Percentiles rank a stretch among this genome's conserved stretches.
Conservation (phyloP, 2,329 filamentous ascomycete species). For the Lachnellula occidentalis region DNA sequence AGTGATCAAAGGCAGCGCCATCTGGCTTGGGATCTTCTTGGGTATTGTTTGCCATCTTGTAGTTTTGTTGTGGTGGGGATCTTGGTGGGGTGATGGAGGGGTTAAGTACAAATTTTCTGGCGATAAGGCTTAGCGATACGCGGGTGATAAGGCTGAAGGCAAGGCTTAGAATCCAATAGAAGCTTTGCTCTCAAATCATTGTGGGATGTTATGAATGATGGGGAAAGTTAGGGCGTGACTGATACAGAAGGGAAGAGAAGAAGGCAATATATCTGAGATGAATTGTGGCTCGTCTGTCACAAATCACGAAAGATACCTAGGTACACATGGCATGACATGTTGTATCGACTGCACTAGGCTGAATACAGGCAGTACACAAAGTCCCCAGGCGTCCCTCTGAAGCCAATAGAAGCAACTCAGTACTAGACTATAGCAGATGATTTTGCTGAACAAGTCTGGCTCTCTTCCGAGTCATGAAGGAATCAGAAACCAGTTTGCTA, state of each 20-base stretch:
- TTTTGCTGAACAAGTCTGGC: too few relatives aligned
- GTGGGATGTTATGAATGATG: too few relatives aligned
- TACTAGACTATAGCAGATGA: too few relatives aligned
- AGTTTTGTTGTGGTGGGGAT: conserved; percentile 4
- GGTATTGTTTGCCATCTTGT: conserved; percentile 39
- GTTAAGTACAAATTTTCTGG: conserved; percentile 8
- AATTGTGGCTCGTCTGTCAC: too few relatives aligned
- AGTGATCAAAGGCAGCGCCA: conserved; percentile 44
- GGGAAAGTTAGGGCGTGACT: too few relatives aligned
- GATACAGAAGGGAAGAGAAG: too few relatives aligned
- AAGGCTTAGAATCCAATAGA: neutral
- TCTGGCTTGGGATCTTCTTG: conserved; percentile 35
- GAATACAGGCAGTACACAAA: neutral
- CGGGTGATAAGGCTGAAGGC: neutral
- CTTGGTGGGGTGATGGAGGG: conserved; percentile 21
- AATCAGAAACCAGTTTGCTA: too few relatives aligned
- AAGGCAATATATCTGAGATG: too few relatives aligned
- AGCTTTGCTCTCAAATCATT: neutral
- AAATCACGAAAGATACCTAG: too few relatives aligned
- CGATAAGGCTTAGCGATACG: neutral
- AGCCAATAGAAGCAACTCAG: too few relatives aligned
- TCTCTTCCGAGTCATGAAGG: too few relatives aligned
- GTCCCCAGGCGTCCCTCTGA: neutral
- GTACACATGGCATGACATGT: neutral
- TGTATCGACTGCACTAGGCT: neutral